phyloP scores from a whole-genome alignment of 192 early-diverging fungal genomes.

The Backusella parvicylindrica region DNA sequence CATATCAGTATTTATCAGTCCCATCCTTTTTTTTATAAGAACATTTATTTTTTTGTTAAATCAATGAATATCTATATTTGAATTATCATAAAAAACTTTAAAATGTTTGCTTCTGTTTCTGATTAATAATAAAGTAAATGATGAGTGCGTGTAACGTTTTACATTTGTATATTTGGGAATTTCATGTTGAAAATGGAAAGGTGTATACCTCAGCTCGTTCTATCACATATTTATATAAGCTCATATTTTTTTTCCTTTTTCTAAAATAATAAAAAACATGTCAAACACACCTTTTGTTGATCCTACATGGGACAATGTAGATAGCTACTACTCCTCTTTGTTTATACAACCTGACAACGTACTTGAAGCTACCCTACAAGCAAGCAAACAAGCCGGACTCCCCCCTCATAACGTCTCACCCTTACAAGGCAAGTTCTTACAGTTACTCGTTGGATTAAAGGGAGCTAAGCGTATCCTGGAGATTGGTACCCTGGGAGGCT shows the following conservation, averaged over 20 bases:
- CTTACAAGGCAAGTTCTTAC: not conserved
- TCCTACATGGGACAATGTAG: not conserved
- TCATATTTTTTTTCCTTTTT: not conserved
- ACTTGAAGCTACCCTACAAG: not conserved
- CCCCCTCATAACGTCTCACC: not conserved
- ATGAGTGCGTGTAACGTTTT: not conserved
- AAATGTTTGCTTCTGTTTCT: too few relatives aligned
- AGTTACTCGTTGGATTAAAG: not conserved
- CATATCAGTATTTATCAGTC: too few relatives aligned
- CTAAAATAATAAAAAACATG: not conserved
- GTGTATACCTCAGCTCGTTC: not conserved
- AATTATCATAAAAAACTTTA: too few relatives aligned
- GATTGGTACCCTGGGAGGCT: not conserved
- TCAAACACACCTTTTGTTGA: not conserved
- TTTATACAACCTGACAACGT: not conserved
- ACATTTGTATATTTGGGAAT: not conserved
- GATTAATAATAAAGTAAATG: too few relatives aligned
- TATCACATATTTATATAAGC: not conserved
- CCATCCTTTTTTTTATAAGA: too few relatives aligned
- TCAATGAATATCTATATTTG: too few relatives aligned
- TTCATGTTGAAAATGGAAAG: not conserved
- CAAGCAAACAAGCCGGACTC: not conserved
- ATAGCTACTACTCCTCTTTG: not conserved
- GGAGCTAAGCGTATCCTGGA: not conserved
- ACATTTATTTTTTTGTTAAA: too few relatives aligned